Percentiles rank a stretch among this genome's conserved stretches.
These are phyloP conservation scores for Rutidosis leptorrhynchoides DNA, from an alignment of 129 eudicot species.

Conservation along the genomic window DNA sequence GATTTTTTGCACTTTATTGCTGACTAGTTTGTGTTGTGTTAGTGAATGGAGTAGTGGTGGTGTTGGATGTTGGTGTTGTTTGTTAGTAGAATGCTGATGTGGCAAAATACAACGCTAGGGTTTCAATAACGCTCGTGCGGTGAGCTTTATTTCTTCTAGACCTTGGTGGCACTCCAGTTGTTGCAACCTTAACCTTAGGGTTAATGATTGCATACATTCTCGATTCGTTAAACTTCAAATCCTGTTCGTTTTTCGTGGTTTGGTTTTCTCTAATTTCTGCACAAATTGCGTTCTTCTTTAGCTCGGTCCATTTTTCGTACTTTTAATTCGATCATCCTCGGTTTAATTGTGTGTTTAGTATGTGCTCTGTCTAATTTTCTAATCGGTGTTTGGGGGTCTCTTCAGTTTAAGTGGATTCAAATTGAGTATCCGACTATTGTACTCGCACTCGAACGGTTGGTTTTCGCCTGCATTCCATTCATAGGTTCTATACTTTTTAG, in stretches of 20 bases:
- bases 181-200: conserved; percentile 60
- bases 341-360: conserved; percentile 48
- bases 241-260: conserved; percentile 81
- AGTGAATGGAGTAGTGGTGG: too few relatives aligned
- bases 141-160: conserved; percentile 81
- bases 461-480: conserved; percentile 75
- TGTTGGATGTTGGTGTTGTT: too few relatives aligned
- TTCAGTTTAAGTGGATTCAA: conserved; percentile 95
- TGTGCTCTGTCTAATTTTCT: conserved; percentile 68
- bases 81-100: too few relatives aligned
- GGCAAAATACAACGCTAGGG: conserved; percentile 72
- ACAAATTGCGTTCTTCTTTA: conserved; percentile 78
- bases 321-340: conserved; percentile 50
- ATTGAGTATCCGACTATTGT: conserved; percentile 83
- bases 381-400: conserved; percentile 93
- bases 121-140: conserved; percentile 77
- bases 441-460: conserved; percentile 72
- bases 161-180: conserved; percentile 90
- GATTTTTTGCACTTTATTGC: too few relatives aligned
- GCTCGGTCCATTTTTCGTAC: conserved; percentile 46
- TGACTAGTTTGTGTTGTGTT: too few relatives aligned
- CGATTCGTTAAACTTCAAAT: conserved; percentile 70
- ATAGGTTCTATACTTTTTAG: conserved; percentile 59
- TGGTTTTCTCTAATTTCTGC: conserved; percentile 85
- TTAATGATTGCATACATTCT: conserved; percentile 86